These are phyloP conservation scores for Poa annua DNA, from an alignment of 176 grass and related monocot genomes.

Conservation along the genomic window DNA sequence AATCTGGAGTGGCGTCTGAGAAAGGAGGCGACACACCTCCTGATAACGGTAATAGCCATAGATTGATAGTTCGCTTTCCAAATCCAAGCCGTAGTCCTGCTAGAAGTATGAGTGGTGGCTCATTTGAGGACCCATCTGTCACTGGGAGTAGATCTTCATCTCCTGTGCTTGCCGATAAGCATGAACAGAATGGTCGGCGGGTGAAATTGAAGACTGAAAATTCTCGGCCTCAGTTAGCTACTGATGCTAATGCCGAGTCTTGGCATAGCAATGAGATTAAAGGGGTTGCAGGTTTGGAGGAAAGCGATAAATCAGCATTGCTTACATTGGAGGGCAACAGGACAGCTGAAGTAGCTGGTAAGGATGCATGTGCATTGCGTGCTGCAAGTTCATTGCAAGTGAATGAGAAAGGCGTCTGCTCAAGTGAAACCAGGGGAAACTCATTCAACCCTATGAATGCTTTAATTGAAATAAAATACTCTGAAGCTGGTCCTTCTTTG, in stretches of 20 bases:
- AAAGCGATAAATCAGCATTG: slow-evolving; percentile 68
- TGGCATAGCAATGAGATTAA: slow-evolving; percentile 76
- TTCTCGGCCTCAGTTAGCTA: slow-evolving; percentile 45
- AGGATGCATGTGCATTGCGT: slow-evolving; percentile 48
- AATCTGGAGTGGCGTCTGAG: slow-evolving; percentile 60
- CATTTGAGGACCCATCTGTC: slow-evolving; percentile 65
- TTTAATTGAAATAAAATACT: slow-evolving; percentile 94
- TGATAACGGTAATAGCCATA: slow-evolving; percentile 69
- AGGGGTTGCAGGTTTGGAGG: slow-evolving; percentile 53
- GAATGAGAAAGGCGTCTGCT: slow-evolving; percentile 56
- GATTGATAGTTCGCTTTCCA: slow-evolving; percentile 79
- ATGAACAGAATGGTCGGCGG: slow-evolving; percentile 64
- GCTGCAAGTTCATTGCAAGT: slow-evolving; percentile 53
- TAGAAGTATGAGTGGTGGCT: slow-evolving; percentile 61
- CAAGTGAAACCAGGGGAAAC: slow-evolving; percentile 53
- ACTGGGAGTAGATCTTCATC: slow-evolving; percentile 58
- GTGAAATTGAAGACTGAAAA: slow-evolving; percentile 68
- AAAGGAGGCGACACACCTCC: slow-evolving; percentile 53
- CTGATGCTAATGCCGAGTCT: slow-evolving; percentile 60
- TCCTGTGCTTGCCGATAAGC: slow-evolving; percentile 63
- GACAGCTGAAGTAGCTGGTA: slow-evolving; percentile 52
- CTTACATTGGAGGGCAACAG: slow-evolving; percentile 45
- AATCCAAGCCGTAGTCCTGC: slow-evolving; percentile 73
- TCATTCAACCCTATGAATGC: slow-evolving; percentile 92
- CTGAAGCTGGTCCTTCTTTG: slow-evolving; percentile 60